phyloP scores from a whole-genome alignment of 2,329 filamentous ascomycete genomes.

The Trichophyton schoenleinii region DNA sequence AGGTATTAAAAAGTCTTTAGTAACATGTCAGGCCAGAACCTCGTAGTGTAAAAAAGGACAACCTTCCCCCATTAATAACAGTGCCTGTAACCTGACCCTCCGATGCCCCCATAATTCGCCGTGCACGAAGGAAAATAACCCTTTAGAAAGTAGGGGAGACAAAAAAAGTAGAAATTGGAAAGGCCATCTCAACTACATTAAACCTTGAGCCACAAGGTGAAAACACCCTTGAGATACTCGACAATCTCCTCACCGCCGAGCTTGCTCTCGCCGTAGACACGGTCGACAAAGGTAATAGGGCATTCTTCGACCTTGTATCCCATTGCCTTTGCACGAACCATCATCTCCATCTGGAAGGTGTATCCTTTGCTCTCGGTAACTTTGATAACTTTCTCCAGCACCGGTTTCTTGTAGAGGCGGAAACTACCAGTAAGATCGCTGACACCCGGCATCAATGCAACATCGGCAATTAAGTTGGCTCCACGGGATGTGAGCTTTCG shows the following conservation, averaged over 20 bases:
- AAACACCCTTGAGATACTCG: constrained; percentile 80
- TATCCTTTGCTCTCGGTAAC: constrained; percentile 94
- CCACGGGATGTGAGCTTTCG: constrained; percentile 62
- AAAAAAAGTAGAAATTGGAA: constrained; percentile 1
- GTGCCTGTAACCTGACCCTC: constrained; percentile 4
- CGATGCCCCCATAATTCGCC: constrained; percentile 10
- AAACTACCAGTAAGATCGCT: constrained; percentile 94
- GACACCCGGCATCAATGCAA: constrained; percentile 80
- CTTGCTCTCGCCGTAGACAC: constrained; percentile 90
- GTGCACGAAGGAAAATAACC: constrained; percentile 6
- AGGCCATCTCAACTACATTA: constrained; percentile 24
- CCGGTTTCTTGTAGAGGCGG: constrained; percentile 80
- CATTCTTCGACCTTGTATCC: constrained; percentile 89
- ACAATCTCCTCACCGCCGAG: constrained; percentile 91
- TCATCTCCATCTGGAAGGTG: constrained; percentile 99
- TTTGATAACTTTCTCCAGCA: constrained; percentile 78
- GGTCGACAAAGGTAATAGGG: constrained; percentile 90
- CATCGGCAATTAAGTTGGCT: constrained; percentile 87
- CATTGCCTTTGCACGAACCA: constrained; percentile 93
- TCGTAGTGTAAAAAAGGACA: not conserved
- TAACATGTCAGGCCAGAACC: not conserved
- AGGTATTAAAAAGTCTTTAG: not conserved
- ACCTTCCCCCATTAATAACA: not conserved
- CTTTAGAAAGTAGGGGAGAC: constrained; percentile 9
- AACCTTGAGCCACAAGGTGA: constrained; percentile 66